Evolutionary conservation across 805 yeast genomes (phyloP).

Genomic region (Pichia paraexigua): DNA sequence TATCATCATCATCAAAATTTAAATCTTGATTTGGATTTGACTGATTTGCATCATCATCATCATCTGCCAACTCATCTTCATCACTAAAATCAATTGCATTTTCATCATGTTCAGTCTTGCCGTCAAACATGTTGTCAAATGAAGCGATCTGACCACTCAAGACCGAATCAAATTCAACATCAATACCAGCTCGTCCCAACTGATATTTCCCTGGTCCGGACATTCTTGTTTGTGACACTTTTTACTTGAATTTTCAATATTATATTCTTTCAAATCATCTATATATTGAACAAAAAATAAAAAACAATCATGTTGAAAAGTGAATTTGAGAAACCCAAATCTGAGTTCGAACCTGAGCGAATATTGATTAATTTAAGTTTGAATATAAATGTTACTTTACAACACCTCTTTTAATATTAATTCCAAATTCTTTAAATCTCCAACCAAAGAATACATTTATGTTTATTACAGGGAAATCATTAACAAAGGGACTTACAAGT

Average conservation of each 20-base stretch:
- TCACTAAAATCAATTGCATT: conserved; percentile 93
- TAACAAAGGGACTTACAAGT: background rate
- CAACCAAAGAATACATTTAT: background rate
- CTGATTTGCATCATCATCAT: conserved; percentile 37
- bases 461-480: background rate
- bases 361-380: no score
- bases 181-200: conserved; percentile 3
- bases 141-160: conserved; percentile 29
- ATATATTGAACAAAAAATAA: no score
- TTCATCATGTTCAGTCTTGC: conserved; percentile 67
- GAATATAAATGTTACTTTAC: no score
- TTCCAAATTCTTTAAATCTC: no score
- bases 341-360: no score
- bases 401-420: no score
- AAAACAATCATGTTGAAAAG: background rate
- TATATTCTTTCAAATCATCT: no score
- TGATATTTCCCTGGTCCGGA: background rate
- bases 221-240: background rate
- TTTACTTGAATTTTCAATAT: no score
- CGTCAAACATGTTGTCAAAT: conserved; percentile 32
- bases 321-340: background rate
- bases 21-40: background rate
- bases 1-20: conserved; percentile 21
- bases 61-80: conserved; percentile 91
- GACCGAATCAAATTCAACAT: conserved; percentile 27